A percentile compares a stretch with the other conserved stretches of the same genome.
Conservation (phyloP, 1,284 basidiomycete species). For the Stereum hirsutum region DNA sequence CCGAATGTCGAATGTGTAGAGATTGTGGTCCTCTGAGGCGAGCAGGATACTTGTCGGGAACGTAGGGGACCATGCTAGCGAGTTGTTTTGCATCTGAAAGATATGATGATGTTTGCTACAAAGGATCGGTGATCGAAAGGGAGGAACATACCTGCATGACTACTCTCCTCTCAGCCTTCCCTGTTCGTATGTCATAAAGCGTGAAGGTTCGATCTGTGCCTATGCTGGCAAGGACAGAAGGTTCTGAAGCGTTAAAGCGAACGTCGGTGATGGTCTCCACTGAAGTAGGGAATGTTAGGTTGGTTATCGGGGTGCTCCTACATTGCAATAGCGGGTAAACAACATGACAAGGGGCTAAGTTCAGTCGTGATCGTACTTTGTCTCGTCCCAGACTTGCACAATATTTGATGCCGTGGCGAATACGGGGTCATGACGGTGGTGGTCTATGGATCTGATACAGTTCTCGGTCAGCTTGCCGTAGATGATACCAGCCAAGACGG, state of each 20-base stretch:
- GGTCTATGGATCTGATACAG: conserved; percentile 75
- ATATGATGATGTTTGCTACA: conserved; percentile 1
- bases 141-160: conserved; percentile 69
- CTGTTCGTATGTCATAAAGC: conserved; percentile 92
- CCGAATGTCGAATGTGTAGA: conserved; percentile 97
- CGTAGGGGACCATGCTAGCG: conserved; percentile 92
- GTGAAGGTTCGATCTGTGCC: conserved; percentile 95
- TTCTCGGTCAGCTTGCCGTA: background rate
- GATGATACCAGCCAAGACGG: background rate
- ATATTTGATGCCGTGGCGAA: conserved; percentile 93
- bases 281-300: conserved; percentile 76
- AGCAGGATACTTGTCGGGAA: conserved; percentile 88
- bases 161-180: conserved; percentile 86
- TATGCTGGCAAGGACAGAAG: conserved; percentile 87
- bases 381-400: conserved; percentile 98
- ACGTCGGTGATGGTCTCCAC: conserved; percentile 84
- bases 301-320: conserved; percentile 69
- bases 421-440: conserved; percentile 78
- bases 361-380: no score
- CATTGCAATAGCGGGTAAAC: background rate
- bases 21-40: conserved; percentile 96
- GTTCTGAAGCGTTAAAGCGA: conserved; percentile 90
- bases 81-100: conserved; percentile 73
- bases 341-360: no score
- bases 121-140: conserved; percentile 1